Evolutionary conservation across 345 rosid species (phyloP).

Genomic region (Bruguiera gymnorhiza): DNA sequence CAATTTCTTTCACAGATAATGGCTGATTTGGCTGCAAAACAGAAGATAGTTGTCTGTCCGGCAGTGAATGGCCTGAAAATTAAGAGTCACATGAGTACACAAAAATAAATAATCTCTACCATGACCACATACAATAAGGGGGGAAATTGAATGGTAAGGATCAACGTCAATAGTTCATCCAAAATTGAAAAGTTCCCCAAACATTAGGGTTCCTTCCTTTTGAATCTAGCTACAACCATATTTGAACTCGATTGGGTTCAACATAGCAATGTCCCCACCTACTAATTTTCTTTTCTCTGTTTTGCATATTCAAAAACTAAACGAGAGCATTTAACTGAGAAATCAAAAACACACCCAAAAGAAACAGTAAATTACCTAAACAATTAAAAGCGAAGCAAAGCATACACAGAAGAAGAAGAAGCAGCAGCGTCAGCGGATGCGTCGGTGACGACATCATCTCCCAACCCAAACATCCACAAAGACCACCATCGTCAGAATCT

Average conservation of each 20-base stretch:
- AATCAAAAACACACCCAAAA: not conserved
- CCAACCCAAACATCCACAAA: conserved; percentile 30
- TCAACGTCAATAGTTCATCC: not conserved
- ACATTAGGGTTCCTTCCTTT: no score
- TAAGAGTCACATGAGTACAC: not conserved
- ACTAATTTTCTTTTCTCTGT: not conserved
- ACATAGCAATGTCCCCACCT: no score
- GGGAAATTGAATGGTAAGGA: not conserved
- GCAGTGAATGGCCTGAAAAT: conserved; percentile 38
- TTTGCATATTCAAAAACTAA: not conserved
- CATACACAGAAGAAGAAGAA: conserved; percentile 35
- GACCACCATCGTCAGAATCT: conserved; percentile 52
- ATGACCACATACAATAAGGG: not conserved
- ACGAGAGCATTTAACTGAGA: not conserved
- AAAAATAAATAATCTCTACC: no score
- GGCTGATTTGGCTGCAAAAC: conserved; percentile 27
- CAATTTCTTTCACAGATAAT: conserved; percentile 20
- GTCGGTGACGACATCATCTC: conserved; percentile 45
- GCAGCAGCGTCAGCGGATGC: conserved; percentile 25
- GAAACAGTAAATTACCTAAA: conserved; percentile 39
- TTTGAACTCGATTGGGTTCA: no score
- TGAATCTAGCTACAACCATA: no score
- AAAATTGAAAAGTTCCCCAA: no score
- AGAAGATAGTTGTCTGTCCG: conserved; percentile 30
- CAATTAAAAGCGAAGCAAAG: conserved; percentile 40